Evolutionary conservation across 139 green algal species (phyloP), one percentile per base, ranked within the genome.

Genomic region (Coelastrella sp.): DNA sequence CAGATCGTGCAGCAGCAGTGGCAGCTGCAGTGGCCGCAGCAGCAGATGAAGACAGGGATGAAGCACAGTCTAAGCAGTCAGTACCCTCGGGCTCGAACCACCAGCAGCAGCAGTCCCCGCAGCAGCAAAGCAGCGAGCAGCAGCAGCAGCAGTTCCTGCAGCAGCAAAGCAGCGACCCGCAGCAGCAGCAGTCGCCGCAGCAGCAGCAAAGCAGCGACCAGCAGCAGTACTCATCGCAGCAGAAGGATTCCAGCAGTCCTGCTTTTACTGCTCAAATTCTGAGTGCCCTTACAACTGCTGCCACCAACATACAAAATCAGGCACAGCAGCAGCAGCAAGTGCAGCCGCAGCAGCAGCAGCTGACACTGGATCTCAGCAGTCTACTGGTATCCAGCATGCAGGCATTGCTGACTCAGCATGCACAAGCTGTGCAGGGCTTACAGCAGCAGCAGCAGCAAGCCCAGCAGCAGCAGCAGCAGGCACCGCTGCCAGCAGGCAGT

Each of bases 271-370:
- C 65, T 7, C 63, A 78, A 35, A n/a, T 81, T 27, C 66, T 81
- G 84, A 80, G n/a, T 58, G 49, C 82, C n/a, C 82, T 76, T 15
- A 63, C 79, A 5, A 85, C 27, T n/a, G 79, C 79, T 72, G 79
- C 79, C 20, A 85, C 60, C 56, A 85, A 85, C 79, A 85, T 87
- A 6, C 89, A 92, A 84, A 78, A 74, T 73, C 89, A 72, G 8
- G 68, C 27, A 12, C 90, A 88, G 82, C 91, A 83, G 74, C 35
- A 22, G 74, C 76, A 74, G 76, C 76, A 72, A 82, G 82, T 73
- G 60, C 78, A 91, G n/a, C 92, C 89, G 70, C 78, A 91, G 65
- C 92, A 91, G 14, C 73, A 87, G 66, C 78, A 61, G 35, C 59
- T 72, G 24, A 63, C 27, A 63, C 87, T 82, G 65, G 60, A 81